These are phyloP conservation scores for Phaffomyces antillensis DNA, from an alignment of 805 yeast species.

Conservation along the genomic window DNA sequence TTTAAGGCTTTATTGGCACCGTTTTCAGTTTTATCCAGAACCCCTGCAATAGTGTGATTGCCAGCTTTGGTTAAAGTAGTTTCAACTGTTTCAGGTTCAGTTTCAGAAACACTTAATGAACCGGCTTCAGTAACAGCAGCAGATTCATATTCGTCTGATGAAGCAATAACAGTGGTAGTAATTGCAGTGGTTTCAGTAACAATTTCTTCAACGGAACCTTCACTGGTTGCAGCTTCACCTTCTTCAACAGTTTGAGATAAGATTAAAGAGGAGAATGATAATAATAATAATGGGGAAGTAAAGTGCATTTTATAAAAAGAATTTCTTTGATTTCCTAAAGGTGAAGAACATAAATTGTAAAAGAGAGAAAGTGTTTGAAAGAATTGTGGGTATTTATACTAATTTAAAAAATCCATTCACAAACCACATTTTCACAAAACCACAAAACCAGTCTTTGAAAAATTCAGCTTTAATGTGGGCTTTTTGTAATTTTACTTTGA, in stretches of 20 bases:
- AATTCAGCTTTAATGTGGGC: too few species aligned
- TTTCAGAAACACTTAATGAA: conserved; percentile 21
- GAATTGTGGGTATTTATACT: conserved; percentile 12
- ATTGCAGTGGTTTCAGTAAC: conserved; percentile 22
- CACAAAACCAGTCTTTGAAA: neutral
- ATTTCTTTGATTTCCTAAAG: neutral
- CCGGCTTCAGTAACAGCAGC: conserved; percentile 2
- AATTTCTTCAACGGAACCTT: neutral
- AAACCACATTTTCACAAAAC: neutral
- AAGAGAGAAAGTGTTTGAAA: neutral
- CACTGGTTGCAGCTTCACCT: conserved; percentile 24
- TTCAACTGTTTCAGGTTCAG: conserved; percentile 25
- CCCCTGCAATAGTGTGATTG: conserved; percentile 20
- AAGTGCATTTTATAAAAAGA: conserved; percentile 2
- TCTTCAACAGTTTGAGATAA: conserved; percentile 16
- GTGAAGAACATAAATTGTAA: neutral
- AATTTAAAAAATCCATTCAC: conserved; percentile 10
- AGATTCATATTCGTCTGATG: conserved; percentile 1
- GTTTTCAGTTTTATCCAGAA: conserved; percentile 29
- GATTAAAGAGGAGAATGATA: conserved; percentile 13
- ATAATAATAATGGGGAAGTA: conserved; percentile 5
- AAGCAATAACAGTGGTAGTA: conserved; percentile 1
- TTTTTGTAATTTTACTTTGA: too few species aligned
- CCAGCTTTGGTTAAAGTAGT: neutral
- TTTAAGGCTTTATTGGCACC: neutral